Evolutionary conservation across 2,329 filamentous ascomycete genomes (phyloP).

Genomic region (Nothophoma quercina): DNA sequence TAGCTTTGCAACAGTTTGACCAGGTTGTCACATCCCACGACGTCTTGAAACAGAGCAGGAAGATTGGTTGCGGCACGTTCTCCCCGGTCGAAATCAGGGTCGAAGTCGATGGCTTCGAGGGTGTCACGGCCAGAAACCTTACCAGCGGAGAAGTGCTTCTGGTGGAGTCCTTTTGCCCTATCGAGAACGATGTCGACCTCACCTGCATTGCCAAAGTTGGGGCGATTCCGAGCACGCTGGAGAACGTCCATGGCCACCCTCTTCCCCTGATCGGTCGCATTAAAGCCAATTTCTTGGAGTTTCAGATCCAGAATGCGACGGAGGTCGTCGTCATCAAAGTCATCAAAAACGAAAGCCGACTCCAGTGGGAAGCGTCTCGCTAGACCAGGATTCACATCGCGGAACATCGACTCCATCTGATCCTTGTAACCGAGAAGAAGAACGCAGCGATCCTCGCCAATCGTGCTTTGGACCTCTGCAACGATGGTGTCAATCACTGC

Average conservation of each 20-base stretch:
- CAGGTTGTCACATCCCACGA: slow-evolving; percentile 65
- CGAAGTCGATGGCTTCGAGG: slow-evolving; percentile 62
- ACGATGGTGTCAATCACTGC: slow-evolving; percentile 78
- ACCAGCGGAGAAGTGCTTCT: slow-evolving; percentile 51
- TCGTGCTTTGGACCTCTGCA: slow-evolving; percentile 72
- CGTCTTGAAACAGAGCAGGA: slow-evolving; percentile 63
- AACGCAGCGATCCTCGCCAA: slow-evolving; percentile 76
- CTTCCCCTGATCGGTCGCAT: slow-evolving; percentile 61
- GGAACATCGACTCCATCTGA: slow-evolving; percentile 75
- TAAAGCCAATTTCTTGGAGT: slow-evolving; percentile 63
- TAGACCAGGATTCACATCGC: slow-evolving; percentile 76
- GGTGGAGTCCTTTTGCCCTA: slow-evolving; percentile 61
- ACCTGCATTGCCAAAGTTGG: slow-evolving; percentile 75
- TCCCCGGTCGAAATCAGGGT: slow-evolving; percentile 65
- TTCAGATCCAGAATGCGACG: slow-evolving; percentile 68
- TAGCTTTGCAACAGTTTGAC: slow-evolving; percentile 63
- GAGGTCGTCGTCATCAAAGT: slow-evolving; percentile 69
- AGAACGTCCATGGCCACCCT: slow-evolving; percentile 66
- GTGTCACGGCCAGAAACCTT: slow-evolving; percentile 34
- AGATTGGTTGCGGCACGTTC: slow-evolving; percentile 59
- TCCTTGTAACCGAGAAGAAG: slow-evolving; percentile 74
- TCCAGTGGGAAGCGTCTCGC: slow-evolving; percentile 69
- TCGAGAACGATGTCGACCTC: slow-evolving; percentile 76
- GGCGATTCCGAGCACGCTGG: slow-evolving; percentile 65
- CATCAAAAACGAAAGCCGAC: slow-evolving; percentile 72